These are phyloP conservation scores for Parmelia sp. DNA, from an alignment of 495 filamentous ascomycete genomes.

Conservation along the genomic window DNA sequence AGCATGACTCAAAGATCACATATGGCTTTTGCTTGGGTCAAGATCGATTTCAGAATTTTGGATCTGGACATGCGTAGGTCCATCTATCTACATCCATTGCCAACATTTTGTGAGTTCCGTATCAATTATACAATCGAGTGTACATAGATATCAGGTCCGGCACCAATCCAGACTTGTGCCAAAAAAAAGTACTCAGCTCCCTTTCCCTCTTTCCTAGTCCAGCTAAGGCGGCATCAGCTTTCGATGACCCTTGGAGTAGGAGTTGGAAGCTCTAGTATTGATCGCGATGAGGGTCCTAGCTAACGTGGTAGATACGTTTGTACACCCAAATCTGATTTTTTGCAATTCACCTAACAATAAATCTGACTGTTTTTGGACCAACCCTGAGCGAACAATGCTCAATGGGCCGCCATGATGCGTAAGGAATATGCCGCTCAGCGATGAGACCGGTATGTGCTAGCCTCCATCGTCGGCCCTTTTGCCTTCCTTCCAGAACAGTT, in stretches of 20 bases:
- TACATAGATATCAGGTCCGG: neutral
- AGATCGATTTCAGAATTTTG: neutral
- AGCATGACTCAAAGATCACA: neutral
- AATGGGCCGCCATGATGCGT: neutral
- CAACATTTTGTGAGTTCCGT: neutral
- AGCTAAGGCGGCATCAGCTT: neutral
- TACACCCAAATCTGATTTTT: neutral
- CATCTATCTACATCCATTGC: neutral
- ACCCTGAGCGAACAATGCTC: neutral
- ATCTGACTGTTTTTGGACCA: neutral
- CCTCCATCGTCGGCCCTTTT: constrained; percentile 2
- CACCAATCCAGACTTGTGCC: neutral
- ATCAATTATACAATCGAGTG: neutral
- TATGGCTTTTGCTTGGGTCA: neutral
- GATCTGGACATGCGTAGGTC: neutral
- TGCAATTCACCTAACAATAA: neutral
- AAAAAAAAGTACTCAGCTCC: neutral
- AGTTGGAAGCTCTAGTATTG: neutral
- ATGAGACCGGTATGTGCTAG: neutral
- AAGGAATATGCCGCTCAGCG: neutral
- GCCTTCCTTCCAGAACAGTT: constrained; percentile 24
- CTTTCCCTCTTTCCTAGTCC: neutral
- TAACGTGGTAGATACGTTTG: neutral
- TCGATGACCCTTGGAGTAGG: neutral
- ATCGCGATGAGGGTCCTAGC: neutral